Conservation (phyloP, 1,284 basidiomycete species). For the Puccinia coronata region DNA sequence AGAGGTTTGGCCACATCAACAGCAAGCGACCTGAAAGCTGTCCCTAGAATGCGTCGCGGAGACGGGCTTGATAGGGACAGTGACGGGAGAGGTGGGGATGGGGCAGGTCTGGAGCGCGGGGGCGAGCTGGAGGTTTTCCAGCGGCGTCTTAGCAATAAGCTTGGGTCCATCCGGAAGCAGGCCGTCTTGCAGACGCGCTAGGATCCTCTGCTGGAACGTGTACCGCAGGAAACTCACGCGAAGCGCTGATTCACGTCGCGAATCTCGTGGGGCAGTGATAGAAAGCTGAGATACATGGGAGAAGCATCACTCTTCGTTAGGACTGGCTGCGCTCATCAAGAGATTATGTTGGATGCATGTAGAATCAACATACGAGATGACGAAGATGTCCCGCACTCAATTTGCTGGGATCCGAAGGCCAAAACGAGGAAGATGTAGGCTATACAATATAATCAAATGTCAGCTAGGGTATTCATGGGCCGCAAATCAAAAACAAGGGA, state of each 20-base stretch:
- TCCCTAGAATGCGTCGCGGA: background rate
- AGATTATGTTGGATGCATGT: background rate
- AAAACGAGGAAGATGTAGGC: slow-evolving; percentile 10
- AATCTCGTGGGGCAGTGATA: background rate
- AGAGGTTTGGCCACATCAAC: too few relatives aligned
- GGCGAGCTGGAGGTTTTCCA: background rate
- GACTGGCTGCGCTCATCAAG: too few relatives aligned
- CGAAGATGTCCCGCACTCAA: slow-evolving; percentile 7
- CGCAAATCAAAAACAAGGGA: background rate
- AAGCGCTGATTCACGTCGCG: background rate
- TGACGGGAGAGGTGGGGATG: background rate
- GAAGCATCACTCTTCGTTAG: background rate
- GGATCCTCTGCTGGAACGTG: background rate
- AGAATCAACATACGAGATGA: slow-evolving; percentile 6
- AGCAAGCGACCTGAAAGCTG: background rate
- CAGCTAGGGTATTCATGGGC: background rate
- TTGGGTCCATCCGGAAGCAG: background rate
- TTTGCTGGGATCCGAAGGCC: slow-evolving; percentile 21
- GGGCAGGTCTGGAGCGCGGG: slow-evolving; percentile 1
- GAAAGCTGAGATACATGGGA: background rate
- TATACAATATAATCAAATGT: background rate
- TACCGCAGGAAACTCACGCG: background rate
- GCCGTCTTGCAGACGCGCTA: slow-evolving; percentile 1
- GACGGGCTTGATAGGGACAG: background rate
- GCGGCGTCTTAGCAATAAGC: background rate